Evolutionary conservation across 2,329 filamentous ascomycete species (phyloP), one percentile per base, ranked within the genome.

Genomic region (Fusarium tupiense): DNA sequence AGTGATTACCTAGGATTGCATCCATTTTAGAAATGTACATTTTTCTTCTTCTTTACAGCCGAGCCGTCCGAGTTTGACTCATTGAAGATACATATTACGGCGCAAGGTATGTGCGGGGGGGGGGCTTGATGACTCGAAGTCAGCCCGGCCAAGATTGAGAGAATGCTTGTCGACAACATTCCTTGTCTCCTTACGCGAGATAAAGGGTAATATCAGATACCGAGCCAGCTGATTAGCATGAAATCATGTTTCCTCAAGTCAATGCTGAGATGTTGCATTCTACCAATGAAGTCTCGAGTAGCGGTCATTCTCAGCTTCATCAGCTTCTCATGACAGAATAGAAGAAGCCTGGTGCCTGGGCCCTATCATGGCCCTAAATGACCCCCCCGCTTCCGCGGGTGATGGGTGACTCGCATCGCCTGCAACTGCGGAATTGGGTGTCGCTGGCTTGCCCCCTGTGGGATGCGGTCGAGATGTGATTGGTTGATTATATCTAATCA

Each of bases 341-440:
- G 22, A 61, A 37, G 35, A 40, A 40, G 52, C 35, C 35, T 41
- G 52, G 20, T 41, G 24, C 44, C 59, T 41, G 19, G 46, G 54
- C 24, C 64, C 49, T 64, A 56, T 68, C 37, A 43, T 63, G 44
- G 24, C 41, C 57, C 68, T 50, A 57, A 41, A 46, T 16, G 26
- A 46, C n/a, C 46, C 64, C 62, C 69, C 69, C 49, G 64, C 49
- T 60, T 59, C 54, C 57, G 72, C 52, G 73, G 61, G 41, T 12
- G 64, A 69, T 58, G 61, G 64, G 73, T 93, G 77, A 94, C 85
- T 88, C 72, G 87, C 91, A 73, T 92, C 43, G 63, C 64, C 73
- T 67, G 60, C 57, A 69, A 61, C 64, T 54, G 56, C 64, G 66
- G 56, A 54, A 70, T 33, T 44, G 60, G 35, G 49, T 53, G 65